Conservation (phyloP, 2,329 filamentous ascomycete species). For the Rachicladosporium sp. region DNA sequence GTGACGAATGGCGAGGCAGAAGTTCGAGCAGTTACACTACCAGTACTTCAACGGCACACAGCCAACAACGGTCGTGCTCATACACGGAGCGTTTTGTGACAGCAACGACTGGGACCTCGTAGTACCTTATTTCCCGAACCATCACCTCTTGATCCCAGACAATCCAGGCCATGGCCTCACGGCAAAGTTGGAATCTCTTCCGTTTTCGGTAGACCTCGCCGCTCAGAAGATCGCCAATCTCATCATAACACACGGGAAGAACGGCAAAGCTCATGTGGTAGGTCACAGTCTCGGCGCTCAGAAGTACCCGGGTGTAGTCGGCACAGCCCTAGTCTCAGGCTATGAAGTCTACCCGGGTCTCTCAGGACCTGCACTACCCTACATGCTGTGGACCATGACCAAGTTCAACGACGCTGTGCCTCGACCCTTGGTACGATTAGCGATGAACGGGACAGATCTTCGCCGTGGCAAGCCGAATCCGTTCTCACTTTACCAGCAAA, state of each 20-base stretch:
- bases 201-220: constrained; percentile 12
- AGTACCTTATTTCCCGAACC: constrained; percentile 9
- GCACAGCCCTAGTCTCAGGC: constrained; percentile 12
- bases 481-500: constrained; percentile 9
- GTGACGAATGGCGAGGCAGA: too few species aligned
- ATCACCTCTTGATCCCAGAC: constrained; percentile 16
- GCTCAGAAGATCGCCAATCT: constrained; percentile 12
- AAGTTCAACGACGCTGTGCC: constrained; percentile 10
- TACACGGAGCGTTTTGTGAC: constrained; percentile 14
- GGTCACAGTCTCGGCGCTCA: constrained; percentile 17
- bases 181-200: constrained; percentile 4
- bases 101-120: constrained; percentile 14
- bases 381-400: constrained; percentile 9
- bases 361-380: constrained; percentile 6
- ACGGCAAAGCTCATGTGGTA: constrained; percentile 13
- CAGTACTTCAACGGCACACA: too few species aligned
- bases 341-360: constrained; percentile 7
- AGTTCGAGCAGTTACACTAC: too few species aligned
- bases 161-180: constrained; percentile 12
- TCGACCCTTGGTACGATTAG: neutral
- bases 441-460: constrained; percentile 14
- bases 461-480: constrained; percentile 1
- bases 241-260: constrained; percentile 10
- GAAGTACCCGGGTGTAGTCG: constrained; percentile 11
- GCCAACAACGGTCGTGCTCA: constrained; percentile 12